Base-by-base conservation (phyloP, 176 grass and related monocot species). In the Aegilops umbellulata region DNA sequence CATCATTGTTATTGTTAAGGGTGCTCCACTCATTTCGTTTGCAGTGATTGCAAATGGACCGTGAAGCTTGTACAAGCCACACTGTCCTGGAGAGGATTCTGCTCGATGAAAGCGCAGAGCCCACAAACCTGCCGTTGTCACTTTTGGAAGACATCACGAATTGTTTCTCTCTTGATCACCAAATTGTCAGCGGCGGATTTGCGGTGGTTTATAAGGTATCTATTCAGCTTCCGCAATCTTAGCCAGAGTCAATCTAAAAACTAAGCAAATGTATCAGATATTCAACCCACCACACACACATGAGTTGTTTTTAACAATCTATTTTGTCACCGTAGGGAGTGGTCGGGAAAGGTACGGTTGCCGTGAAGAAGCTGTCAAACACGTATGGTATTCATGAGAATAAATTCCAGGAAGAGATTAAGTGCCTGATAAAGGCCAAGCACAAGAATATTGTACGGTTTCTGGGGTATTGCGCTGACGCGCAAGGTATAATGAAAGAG, bases 341-440 rank as follows among this genome's bases (percentile, higher is more conserved):
- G n/a, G 38, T 44, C 12, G 38, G 69, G 12, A 44, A 44, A 25
- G 38, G 69, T 12, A 44, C 1, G 11, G 69, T 73, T 0, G 69
- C 69, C 6, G 69, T 73, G 20, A 71, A 71, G 68, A 71, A 71
- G 35, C 68, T 41, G 1, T 13, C 19, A 2, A 71, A 39, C 68
- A 71, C 35, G 7, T 71, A 14, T 6, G 20, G 6, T 41, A 1
- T 73, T 16, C 69, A 25, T 0, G 69, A 73, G 69, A 73, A 73
- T 73, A 73, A 73, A 44, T 73, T 73, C 36, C 69, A 73, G 3
- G n/a, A 73, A 44, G 69, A 73, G 69, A 12, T 73, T 44, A 73
- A 44, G 15, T 44, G 38, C 5, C 5, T 73, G 12, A 73, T 73
- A 44, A 73, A 26, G 69, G 38, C 69, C 38, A 73, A 44, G 11